A percentile compares a stretch with the other conserved stretches of the same genome.
Conservation (phyloP, 768 basidiomycete genomes). For the Suillus bovinus region DNA sequence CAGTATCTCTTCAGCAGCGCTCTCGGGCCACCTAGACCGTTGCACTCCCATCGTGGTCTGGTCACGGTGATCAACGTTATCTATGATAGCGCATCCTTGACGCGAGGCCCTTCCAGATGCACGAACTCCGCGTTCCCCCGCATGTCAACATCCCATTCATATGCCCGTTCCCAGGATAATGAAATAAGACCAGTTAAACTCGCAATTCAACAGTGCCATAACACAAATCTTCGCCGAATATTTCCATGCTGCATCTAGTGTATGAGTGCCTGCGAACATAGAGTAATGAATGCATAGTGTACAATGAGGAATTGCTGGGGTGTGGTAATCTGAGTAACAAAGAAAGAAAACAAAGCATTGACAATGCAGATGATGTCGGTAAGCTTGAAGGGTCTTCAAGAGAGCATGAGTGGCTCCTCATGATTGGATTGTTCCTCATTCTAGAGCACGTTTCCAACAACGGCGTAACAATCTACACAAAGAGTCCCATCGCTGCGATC, state of each 20-base stretch:
- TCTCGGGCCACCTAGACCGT: background rate
- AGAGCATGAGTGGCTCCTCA: background rate
- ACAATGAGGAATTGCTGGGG: constrained; percentile 6
- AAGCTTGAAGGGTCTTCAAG: background rate
- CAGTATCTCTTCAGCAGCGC: no score
- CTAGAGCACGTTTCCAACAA: constrained; percentile 13
- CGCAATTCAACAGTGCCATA: background rate
- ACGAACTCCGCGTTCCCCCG: background rate
- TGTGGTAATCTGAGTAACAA: background rate
- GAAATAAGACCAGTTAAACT: background rate
- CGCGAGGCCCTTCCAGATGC: background rate
- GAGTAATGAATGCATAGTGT: constrained; percentile 3
- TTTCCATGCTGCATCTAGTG: background rate
- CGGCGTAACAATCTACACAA: constrained; percentile 32
- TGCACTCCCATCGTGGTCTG: background rate
- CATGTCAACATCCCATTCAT: background rate
- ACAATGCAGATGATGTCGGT: background rate
- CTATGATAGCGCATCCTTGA: background rate
- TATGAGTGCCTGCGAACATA: background rate
- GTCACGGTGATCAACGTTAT: background rate
- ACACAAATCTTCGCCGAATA: background rate
- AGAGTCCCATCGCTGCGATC: constrained; percentile 30
- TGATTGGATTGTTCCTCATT: background rate
- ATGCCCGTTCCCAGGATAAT: background rate
- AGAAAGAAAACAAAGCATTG: constrained; percentile 4